These are phyloP conservation scores for Colletotrichum sublineola DNA, from an alignment of 2,329 filamentous ascomycete genomes.

Conservation along the genomic window DNA sequence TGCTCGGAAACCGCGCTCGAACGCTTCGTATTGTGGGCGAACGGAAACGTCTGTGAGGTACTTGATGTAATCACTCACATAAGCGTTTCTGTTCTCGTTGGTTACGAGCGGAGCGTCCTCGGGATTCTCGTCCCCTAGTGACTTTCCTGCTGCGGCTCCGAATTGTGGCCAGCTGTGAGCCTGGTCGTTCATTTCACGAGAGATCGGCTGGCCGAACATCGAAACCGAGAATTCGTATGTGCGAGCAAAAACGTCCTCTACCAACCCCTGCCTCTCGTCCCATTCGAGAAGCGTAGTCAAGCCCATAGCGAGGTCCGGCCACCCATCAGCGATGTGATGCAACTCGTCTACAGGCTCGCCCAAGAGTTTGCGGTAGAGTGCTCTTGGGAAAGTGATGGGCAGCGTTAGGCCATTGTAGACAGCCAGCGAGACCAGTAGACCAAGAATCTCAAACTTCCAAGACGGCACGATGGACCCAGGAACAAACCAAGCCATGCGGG, in stretches of 20 bases:
- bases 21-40: conserved; percentile 81
- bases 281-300: conserved; percentile 81
- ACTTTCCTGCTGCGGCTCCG: conserved; percentile 46
- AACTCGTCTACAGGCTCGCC: conserved; percentile 76
- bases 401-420: conserved; percentile 94
- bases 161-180: conserved; percentile 68
- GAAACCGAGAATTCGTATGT: conserved; percentile 87
- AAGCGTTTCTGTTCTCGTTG: conserved; percentile 81
- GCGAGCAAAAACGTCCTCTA: conserved; percentile 84
- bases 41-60: conserved; percentile 87
- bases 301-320: conserved; percentile 84
- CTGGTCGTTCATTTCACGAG: conserved; percentile 65
- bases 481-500: conserved; percentile 88
- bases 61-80: conserved; percentile 85
- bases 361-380: conserved; percentile 85
- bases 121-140: conserved; percentile 54
- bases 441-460: conserved; percentile 92
- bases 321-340: conserved; percentile 86
- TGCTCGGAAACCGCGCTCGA: conserved; percentile 82
- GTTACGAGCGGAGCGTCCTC: conserved; percentile 81
- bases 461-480: conserved; percentile 84
- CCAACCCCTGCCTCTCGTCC: conserved; percentile 79
- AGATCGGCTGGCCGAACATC: conserved; percentile 69
- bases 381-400: conserved; percentile 88
- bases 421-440: conserved; percentile 88